Percentiles rank a stretch among this genome's conserved stretches.
Conservation (phyloP, 306 rosid species). For the Begonia fuchsioides region DNA sequence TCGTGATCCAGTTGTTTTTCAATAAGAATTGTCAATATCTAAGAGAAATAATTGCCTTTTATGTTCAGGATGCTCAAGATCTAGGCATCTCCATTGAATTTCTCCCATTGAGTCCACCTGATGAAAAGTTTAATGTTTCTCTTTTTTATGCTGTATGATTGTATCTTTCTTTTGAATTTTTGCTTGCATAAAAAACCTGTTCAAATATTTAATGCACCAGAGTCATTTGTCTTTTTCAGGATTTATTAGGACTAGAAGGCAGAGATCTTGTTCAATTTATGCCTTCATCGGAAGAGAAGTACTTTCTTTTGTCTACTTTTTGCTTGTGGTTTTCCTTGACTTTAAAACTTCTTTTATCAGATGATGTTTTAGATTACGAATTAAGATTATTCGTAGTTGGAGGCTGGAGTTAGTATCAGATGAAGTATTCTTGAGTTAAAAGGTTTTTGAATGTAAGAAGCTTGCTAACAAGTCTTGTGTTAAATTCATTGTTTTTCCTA, state of each 20-base stretch:
- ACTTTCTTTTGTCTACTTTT: conserved; percentile 14
- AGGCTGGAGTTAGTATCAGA: too few species aligned
- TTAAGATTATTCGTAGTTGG: too few species aligned
- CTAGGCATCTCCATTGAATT: conserved; percentile 82
- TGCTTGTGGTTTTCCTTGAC: conserved; percentile 2
- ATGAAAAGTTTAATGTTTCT: conserved; percentile 41
- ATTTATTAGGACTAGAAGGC: conserved; percentile 60
- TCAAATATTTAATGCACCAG: conserved; percentile 1
- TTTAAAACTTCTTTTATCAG: background rate
- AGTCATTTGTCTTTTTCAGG: conserved; percentile 23
- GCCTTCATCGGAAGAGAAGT: conserved; percentile 57
- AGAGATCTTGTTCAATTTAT: conserved; percentile 52
- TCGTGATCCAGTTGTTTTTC: conserved; percentile 7
- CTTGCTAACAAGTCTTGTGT: too few species aligned
- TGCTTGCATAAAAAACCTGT: background rate
- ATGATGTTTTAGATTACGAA: too few species aligned
- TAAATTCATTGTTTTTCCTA: background rate
- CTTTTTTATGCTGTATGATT: conserved; percentile 64
- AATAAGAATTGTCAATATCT: conserved; percentile 5
- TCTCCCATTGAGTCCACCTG: conserved; percentile 60
- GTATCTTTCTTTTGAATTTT: conserved; percentile 8
- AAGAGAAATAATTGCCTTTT: conserved; percentile 7
- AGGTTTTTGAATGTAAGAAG: too few species aligned
- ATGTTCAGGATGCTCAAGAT: conserved; percentile 77
- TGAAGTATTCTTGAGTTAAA: too few species aligned